Evolutionary conservation across 2,329 filamentous ascomycete species (phyloP), one percentile per base, ranked within the genome.

Genomic region (Trichoderma koningii): DNA sequence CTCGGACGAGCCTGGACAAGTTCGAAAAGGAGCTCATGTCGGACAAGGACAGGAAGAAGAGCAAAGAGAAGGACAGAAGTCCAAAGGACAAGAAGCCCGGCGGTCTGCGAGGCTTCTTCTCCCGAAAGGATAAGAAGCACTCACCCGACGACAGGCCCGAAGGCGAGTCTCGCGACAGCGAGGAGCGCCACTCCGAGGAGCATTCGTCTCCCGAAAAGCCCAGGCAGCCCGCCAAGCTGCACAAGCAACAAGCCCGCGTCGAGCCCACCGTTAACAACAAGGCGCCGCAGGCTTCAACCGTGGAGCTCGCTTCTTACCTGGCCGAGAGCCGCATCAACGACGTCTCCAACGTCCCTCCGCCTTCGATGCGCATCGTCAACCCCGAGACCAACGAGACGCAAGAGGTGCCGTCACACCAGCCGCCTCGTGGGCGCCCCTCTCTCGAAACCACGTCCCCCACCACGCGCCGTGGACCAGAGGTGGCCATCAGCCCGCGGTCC

Each of bases 41-140:
- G 5, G 90, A 93, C 48, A 77, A 91, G 76, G 90, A 94, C 55
- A 89, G 91, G 69, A 90, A 90, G 77, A 91, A 88, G 74, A 89
- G 87, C 75, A 93, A 87, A 70, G 85, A 92, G 67, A 55, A 55
- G 52, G 90, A 93, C 67, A 88, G 87, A 70, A 82, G 91, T 59
- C 89, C 92, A 65, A 94, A 93, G 77, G 84, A 87, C 12, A 86
- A 85, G 75, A 85, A 85, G 70, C 77, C 83, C 1, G 82, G 84
- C 65, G 81, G 77, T 14, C 80, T 88, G 69, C 83, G 85, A 60
- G 85, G 82, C 71, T 82, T 88, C 75, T 88, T 88, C 74, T 87
- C 85, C 55, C 79, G 85, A 69, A 87, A 86, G 69, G 84, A 87
- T 70, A 87, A 82, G 78, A 87, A 85, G 76, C 82, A 81, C 66